phyloP scores from a whole-genome alignment of 1,284 basidiomycete species.

The Tilletia setariae region DNA sequence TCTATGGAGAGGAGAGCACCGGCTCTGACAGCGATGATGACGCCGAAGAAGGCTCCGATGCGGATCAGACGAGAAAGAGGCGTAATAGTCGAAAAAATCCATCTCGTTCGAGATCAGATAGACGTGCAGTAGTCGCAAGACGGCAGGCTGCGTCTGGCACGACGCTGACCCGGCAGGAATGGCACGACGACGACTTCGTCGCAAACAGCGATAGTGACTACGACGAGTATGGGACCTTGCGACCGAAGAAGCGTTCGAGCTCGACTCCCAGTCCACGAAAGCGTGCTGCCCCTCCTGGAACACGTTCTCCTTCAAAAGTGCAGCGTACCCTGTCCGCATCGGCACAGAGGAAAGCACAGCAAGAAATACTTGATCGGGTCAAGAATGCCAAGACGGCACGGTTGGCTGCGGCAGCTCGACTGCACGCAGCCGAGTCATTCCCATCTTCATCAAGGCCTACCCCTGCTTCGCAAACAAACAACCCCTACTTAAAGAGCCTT shows the following conservation, averaged over 20 bases:
- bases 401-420: background rate
- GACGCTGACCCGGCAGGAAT: background rate
- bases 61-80: no score
- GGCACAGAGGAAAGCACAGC: background rate
- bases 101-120: conserved; percentile 30
- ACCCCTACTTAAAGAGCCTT: no score
- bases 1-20: background rate
- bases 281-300: background rate
- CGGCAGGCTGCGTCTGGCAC: conserved; percentile 22
- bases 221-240: background rate
- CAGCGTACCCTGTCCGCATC: background rate
- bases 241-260: background rate
- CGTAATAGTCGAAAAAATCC: background rate
- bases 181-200: background rate
- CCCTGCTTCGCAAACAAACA: no score
- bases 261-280: background rate
- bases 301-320: background rate
- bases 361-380: background rate
- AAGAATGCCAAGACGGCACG: background rate
- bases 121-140: conserved; percentile 26
- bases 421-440: background rate
- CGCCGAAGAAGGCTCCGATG: background rate
- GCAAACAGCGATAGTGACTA: background rate
- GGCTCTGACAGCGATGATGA: background rate
- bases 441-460: background rate